Evolutionary conservation across 1,284 basidiomycete genomes (phyloP), one percentile per base, ranked within the genome.

Genomic region (Singerocomus inundabilis): DNA sequence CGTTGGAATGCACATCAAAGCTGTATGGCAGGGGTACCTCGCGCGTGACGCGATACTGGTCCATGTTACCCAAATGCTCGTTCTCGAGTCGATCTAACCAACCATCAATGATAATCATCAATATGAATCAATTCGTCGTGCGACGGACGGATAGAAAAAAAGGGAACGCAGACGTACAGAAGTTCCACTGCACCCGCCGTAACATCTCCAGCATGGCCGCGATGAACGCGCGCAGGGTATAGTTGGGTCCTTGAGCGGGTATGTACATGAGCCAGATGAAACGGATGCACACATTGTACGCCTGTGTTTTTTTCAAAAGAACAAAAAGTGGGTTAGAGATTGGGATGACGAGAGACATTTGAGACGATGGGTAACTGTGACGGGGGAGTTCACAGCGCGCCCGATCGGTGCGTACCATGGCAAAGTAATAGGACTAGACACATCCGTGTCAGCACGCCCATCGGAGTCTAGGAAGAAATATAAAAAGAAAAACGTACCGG

Each of bases 101-200:
- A 15, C 8, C 21, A 25, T 16, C 33, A 6, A 21, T 11, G 15
- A 8, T 11, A 5, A 9, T 47, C 21, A 42, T n/a, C n/a, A n/a
- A n/a, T n/a, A n/a, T n/a, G n/a, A n/a, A n/a, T n/a, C n/a, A n/a
- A n/a, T n/a, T n/a, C n/a, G n/a, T n/a, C n/a, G n/a, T n/a, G n/a
- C n/a, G n/a, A n/a, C n/a, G n/a, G n/a, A n/a, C n/a, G n/a, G n/a
- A n/a, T n/a, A n/a, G n/a, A 24, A 29, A 1, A 33, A 16, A 30
- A 26, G 16, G 5, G 12, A 38, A 6, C 6, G 9, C 15, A 18
- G 13, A 70, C 84, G 64, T 53, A 92, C 91, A 87, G 62, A 96
- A 92, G 67, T 97, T 97, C 94, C 94, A 98, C 57, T 92, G 91
- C 71, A 82, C 85, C 39, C 94, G 77, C n/a, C 94, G 74, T 2